Conservation (phyloP, 768 basidiomycete species). For the Phlegmacium glaucopus region DNA sequence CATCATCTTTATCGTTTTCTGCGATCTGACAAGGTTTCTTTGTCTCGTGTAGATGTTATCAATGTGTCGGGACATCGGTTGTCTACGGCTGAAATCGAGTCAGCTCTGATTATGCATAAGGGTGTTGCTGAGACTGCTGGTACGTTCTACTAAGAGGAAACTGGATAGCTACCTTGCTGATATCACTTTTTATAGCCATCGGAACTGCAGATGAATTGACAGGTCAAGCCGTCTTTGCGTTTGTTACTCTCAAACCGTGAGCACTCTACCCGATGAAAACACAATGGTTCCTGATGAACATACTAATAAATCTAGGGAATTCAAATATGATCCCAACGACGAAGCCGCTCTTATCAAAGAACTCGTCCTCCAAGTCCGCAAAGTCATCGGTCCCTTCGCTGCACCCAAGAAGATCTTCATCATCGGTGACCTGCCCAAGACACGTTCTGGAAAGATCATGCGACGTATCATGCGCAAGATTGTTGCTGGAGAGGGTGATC, state of each 20-base stretch:
- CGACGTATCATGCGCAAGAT: constrained; percentile 96
- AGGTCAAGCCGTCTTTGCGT: constrained; percentile 91
- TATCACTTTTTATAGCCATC: constrained; percentile 52
- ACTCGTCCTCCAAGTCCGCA: constrained; percentile 91
- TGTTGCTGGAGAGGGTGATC: constrained; percentile 89
- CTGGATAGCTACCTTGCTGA: too few relatives aligned
- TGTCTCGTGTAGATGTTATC: constrained; percentile 74
- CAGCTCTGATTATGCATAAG: constrained; percentile 89
- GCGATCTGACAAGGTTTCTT: background rate
- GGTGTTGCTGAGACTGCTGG: constrained; percentile 95
- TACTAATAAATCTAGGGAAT: too few relatives aligned
- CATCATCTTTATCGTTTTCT: constrained; percentile 2
- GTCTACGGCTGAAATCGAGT: constrained; percentile 97
- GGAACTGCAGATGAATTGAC: constrained; percentile 85
- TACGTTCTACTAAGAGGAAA: constrained; percentile 16
- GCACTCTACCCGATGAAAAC: too few relatives aligned
- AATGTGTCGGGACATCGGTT: constrained; percentile 97
- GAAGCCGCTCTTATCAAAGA: constrained; percentile 79
- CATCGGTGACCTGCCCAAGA: constrained; percentile 88
- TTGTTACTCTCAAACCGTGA: constrained; percentile 92
- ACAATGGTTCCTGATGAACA: too few relatives aligned
- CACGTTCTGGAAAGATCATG: constrained; percentile 96
- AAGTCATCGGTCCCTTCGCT: constrained; percentile 97
- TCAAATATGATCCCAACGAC: constrained; percentile 66
- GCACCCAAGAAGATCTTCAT: constrained; percentile 91